Percentiles rank a stretch among this genome's conserved stretches.
These are phyloP conservation scores for Barnettozyma pratensis DNA, from an alignment of 805 yeast genomes.

Conservation along the genomic window DNA sequence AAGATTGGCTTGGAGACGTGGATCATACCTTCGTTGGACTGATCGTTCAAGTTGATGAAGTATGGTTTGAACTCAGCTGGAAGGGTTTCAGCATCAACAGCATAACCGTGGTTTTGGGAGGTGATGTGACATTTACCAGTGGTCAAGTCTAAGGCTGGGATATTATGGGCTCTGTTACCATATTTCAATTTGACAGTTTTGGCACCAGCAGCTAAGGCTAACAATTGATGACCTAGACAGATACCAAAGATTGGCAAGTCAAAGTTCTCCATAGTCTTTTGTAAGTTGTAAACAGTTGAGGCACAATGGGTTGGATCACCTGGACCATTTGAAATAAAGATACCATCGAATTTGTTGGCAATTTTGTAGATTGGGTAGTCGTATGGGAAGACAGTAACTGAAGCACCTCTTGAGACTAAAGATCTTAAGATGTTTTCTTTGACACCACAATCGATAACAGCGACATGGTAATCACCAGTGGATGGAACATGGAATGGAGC, in stretches of 20 bases:
- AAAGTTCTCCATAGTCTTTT: conserved; percentile 58
- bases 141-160: conserved; percentile 86
- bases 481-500: conserved; percentile 88
- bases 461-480: conserved; percentile 67
- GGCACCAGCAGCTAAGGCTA: conserved; percentile 94
- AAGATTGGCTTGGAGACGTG: conserved; percentile 85
- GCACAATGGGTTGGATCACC: conserved; percentile 95
- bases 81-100: conserved; percentile 80
- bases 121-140: conserved; percentile 97
- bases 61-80: conserved; percentile 77
- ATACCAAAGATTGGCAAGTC: conserved; percentile 90
- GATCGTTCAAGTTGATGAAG: conserved; percentile 90
- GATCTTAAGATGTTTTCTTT: conserved; percentile 96
- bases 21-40: conserved; percentile 96
- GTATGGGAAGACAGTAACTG: conserved; percentile 94
- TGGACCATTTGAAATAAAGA: conserved; percentile 93
- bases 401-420: conserved; percentile 90
- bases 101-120: conserved; percentile 98
- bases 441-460: conserved; percentile 96
- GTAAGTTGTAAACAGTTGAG: conserved; percentile 68
- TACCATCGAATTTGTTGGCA: conserved; percentile 90
- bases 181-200: conserved; percentile 88
- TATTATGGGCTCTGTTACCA: conserved; percentile 98
- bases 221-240: conserved; percentile 94
- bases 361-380: conserved; percentile 89